phyloP scores from a whole-genome alignment of 2,329 filamentous ascomycete species.

The Trichoderma polysporum region DNA sequence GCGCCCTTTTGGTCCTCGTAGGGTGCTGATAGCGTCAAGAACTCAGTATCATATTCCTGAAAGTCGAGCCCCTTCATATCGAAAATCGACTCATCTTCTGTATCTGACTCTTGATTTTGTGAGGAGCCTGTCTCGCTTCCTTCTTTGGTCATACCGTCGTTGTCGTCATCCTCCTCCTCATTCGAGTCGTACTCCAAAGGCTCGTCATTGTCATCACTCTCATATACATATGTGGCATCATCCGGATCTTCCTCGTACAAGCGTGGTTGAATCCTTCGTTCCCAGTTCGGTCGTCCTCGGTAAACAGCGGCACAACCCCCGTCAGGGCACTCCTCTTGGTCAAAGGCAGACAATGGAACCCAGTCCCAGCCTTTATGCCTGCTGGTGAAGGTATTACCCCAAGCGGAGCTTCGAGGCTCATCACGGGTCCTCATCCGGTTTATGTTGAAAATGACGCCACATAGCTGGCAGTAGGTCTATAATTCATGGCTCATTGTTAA shows the following conservation, averaged over 20 bases:
- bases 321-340: not conserved
- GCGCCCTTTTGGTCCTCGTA: conserved; percentile 13
- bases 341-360: not conserved
- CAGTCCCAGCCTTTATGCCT: conserved; percentile 8
- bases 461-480: conserved; percentile 29
- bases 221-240: conserved; percentile 12
- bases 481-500: not conserved
- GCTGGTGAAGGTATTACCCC: not conserved
- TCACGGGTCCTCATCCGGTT: conserved; percentile 25
- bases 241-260: not conserved
- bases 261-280: not conserved
- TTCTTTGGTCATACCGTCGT: not conserved
- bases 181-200: conserved; percentile 14
- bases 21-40: conserved; percentile 6
- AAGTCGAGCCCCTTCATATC: not conserved
- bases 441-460: conserved; percentile 34
- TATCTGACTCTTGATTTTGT: not conserved
- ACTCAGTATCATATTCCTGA: conserved; percentile 6
- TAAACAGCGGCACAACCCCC: conserved; percentile 22
- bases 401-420: conserved; percentile 26
- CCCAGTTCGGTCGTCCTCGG: not conserved
- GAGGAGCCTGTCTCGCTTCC: not conserved
- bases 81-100: not conserved
- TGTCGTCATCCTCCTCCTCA: not conserved
- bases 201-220: conserved; percentile 1